Conservation (phyloP, 805 yeast genomes). For the Kuraishia hungarica region DNA sequence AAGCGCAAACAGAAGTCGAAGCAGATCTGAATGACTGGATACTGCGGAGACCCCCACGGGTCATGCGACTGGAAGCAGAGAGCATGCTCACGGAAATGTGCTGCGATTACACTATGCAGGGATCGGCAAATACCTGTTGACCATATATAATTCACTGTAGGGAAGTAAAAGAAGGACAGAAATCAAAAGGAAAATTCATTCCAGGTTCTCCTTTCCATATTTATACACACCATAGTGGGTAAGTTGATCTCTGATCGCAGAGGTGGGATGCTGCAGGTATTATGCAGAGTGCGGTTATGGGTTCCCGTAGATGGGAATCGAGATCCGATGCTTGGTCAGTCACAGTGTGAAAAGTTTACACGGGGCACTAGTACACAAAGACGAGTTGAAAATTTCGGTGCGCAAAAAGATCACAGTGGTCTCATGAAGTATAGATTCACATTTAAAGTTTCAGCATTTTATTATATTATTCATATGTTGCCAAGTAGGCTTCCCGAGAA, state of each 20-base stretch:
- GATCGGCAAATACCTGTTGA: not conserved
- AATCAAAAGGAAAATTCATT: not conserved
- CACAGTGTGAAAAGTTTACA: not conserved
- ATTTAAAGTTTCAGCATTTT: too few species aligned
- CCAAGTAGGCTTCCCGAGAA: too few species aligned
- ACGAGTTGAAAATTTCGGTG: not conserved
- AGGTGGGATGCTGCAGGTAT: not conserved
- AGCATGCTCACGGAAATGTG: not conserved
- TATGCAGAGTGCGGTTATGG: not conserved
- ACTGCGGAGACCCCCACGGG: not conserved
- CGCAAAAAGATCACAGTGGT: too few species aligned
- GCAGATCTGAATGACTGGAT: not conserved
- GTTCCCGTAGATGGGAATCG: not conserved
- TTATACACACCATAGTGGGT: not conserved
- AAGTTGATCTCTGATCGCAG: not conserved
- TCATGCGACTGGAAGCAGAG: not conserved
- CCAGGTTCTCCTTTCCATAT: not conserved
- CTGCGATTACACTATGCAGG: not conserved
- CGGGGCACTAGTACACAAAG: not conserved
- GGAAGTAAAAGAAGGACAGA: not conserved
- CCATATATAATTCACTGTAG: not conserved
- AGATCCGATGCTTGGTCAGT: not conserved
- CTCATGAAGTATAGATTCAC: too few species aligned
- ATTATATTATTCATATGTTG: too few species aligned
- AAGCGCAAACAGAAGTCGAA: constrained; percentile 33